Percentiles rank a stretch among this genome's conserved stretches.
phyloP scores from a whole-genome alignment of 345 rosid species.

The Nasturtium officinale region DNA sequence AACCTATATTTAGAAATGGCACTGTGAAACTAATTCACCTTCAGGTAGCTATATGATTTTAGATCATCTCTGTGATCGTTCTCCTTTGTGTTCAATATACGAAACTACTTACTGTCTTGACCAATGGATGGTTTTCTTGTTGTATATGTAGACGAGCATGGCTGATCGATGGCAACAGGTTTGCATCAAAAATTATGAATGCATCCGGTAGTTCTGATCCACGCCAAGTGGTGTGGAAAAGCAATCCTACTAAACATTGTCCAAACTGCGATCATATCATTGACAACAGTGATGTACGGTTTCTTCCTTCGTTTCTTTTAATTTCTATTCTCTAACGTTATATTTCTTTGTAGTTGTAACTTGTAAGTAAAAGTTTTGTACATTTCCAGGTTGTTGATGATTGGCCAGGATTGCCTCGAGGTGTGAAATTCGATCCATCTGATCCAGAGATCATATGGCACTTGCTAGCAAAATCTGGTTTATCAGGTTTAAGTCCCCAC shows the following conservation, averaged over 20 bases:
- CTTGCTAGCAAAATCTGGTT: constrained; percentile 69
- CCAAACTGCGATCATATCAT: constrained; percentile 75
- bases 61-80: constrained; percentile 2
- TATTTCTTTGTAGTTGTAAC: not conserved
- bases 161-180: constrained; percentile 78
- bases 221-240: constrained; percentile 60
- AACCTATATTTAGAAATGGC: constrained; percentile 5
- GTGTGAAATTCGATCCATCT: constrained; percentile 95
- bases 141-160: constrained; percentile 69
- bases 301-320: not conserved
- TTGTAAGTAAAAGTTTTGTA: not conserved
- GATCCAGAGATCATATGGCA: constrained; percentile 93
- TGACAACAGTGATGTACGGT: constrained; percentile 81
- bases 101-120: not conserved
- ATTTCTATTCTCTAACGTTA: not conserved
- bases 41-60: not conserved
- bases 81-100: not conserved
- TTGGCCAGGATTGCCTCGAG: constrained; percentile 95
- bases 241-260: constrained; percentile 85
- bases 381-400: constrained; percentile 63
- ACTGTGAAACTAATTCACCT: constrained; percentile 2
- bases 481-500: constrained; percentile 54
- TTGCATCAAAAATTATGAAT: constrained; percentile 87
- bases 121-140: not conserved
- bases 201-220: constrained; percentile 60